Conservation (phyloP, 106 monocot species). For the Allium sativum region DNA sequence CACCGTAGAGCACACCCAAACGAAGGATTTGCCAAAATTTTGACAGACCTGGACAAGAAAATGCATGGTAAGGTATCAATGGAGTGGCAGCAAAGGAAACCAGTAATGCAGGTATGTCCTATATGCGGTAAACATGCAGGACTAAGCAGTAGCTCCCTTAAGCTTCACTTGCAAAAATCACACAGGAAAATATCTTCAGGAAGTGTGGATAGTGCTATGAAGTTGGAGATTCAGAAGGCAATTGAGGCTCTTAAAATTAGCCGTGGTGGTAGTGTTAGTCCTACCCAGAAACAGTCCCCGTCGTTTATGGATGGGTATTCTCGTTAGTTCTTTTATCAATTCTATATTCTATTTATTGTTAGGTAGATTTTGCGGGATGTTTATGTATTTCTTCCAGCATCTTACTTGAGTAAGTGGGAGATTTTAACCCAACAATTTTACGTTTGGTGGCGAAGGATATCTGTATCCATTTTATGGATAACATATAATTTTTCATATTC, state of each 20-base stretch:
- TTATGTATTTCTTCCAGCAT: no score
- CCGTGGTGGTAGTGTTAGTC: constrained; percentile 39
- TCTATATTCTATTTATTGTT: no score
- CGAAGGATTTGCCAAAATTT: constrained; percentile 66
- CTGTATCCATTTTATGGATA: no score
- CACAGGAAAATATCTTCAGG: constrained; percentile 69
- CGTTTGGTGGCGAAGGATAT: no score
- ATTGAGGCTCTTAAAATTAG: constrained; percentile 37
- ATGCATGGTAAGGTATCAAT: constrained; percentile 62
- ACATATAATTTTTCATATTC: no score
- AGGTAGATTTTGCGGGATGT: no score
- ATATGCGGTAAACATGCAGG: constrained; percentile 83
- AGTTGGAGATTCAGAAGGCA: constrained; percentile 64
- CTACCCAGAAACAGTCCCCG: constrained; percentile 25
- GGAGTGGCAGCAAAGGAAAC: constrained; percentile 77
- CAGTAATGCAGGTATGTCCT: constrained; percentile 70
- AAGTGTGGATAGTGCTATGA: constrained; percentile 79
- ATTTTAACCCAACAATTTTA: no score
- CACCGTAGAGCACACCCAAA: constrained; percentile 88
- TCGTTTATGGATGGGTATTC: constrained; percentile 11
- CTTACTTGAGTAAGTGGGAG: no score
- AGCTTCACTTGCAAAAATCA: constrained; percentile 79
- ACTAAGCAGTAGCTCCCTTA: constrained; percentile 76
- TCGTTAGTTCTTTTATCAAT: neutral
- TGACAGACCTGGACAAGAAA: constrained; percentile 51